Evolutionary conservation across 495 filamentous ascomycete species (phyloP), one percentile per base, ranked within the genome.

Genomic region (Haplographium delicatum): DNA sequence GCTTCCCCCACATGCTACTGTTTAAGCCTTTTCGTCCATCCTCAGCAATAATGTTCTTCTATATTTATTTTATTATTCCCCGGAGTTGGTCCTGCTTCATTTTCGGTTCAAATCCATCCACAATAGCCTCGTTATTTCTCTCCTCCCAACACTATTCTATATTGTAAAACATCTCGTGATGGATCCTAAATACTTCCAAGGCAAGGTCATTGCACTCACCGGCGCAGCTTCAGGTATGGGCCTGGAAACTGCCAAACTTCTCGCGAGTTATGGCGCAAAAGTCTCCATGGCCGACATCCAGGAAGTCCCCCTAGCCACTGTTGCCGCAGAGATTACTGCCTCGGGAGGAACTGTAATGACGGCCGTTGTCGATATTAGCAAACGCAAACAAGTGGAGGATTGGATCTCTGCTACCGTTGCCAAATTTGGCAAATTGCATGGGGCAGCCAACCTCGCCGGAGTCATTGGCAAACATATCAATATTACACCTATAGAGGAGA

Each of bases 161-260:
- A n/a, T n/a, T n/a, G n/a, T n/a, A n/a, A n/a, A n/a, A n/a, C n/a
- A n/a, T n/a, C n/a, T n/a, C n/a, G n/a, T n/a, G n/a, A n/a, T n/a
- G n/a, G n/a, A n/a, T n/a, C n/a, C n/a, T n/a, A n/a, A n/a, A n/a
- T n/a, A 43, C 2, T 25, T 43, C 13, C 15, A 64, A 10, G 61
- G 57, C 40, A 67, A 66, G 50, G 68, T 65, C 1, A 61, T 68
- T 46, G 55, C 75, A 16, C 67, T 78, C 45, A 78, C 75, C 8
- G 75, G 75, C 16, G 73, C 72, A n/a, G 72, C 66, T 13, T 74
- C 69, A 31, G 74, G 75, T 44, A 77, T 79, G 51, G 74, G 73
- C 48, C 67, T 61, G 18, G 72, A 71, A 3, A 72, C 72, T 0
- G 69, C 72, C 13, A 58, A 63, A 27, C 66, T 67, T 37, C 60